Evolutionary conservation across 371 early-diverging fungal genomes (phyloP).

Genomic region (Aphelidium insulamus): DNA sequence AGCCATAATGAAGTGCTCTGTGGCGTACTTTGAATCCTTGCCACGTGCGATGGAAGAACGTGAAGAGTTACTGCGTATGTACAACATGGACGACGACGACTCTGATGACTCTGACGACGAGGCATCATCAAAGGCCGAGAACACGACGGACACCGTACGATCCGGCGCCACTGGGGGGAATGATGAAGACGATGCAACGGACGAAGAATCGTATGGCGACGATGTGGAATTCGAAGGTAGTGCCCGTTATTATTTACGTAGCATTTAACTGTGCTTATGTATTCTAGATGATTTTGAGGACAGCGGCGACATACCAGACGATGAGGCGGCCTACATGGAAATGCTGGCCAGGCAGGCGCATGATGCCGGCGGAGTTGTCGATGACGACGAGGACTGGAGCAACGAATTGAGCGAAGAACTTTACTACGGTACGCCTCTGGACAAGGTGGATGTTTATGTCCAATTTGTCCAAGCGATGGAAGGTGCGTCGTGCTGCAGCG

Average conservation of each 20-base stretch:
- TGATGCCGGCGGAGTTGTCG: constrained; percentile 21
- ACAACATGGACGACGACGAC: constrained; percentile 9
- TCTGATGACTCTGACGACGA: constrained; percentile 31
- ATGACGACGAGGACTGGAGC: constrained; percentile 32
- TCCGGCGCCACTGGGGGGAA: constrained; percentile 5
- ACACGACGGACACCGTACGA: constrained; percentile 8
- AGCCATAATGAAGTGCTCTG: too few species aligned
- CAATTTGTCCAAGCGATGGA: constrained; percentile 18
- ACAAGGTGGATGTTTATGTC: constrained; percentile 54
- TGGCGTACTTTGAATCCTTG: constrained; percentile 40
- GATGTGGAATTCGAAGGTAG: constrained; percentile 14
- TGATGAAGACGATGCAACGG: background rate
- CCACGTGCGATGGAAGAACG: constrained; percentile 47
- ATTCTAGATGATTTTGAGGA: background rate
- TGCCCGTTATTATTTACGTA: constrained; percentile 1
- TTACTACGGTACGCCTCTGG: constrained; percentile 58
- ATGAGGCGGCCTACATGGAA: constrained; percentile 35
- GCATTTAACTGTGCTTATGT: background rate
- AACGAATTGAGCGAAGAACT: constrained; percentile 52
- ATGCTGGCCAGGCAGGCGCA: constrained; percentile 31
- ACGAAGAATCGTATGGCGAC: constrained; percentile 13
- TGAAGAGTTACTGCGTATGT: constrained; percentile 30
- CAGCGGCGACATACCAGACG: constrained; percentile 31
- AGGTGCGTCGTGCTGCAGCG: background rate
- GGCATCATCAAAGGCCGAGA: constrained; percentile 4